Evolutionary conservation across 2,329 filamentous ascomycete species (phyloP), one percentile per base, ranked within the genome.

Genomic region (Exutisphaerella laricina): DNA sequence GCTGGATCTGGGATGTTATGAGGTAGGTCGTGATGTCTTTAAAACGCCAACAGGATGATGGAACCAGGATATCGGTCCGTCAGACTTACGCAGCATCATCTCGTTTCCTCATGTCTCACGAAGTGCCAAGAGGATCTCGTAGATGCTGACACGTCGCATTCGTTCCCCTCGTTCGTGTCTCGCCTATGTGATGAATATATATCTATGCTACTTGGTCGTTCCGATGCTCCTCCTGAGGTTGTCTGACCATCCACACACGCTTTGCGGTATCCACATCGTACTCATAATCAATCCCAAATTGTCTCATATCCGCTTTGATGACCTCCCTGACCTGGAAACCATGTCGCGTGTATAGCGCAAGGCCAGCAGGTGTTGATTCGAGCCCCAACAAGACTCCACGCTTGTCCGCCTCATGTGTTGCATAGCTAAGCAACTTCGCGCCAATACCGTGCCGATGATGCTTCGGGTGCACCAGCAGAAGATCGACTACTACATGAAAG

Each of bases 271-370:
- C 50, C 30, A 48, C 50, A 36, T 56, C 55, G 37, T 58, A 58
- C 18, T 46, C 39, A 40, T 49, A 16, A 9, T 22, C 37, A 43
- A 45, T 51, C 6, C 55, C 54, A 33, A 58, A 56, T 3, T 40
- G 23, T 20, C 41, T 43, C 54, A 57, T 59, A 46, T 57, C 49
- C 6, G 52, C 55, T 30, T 50, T 53, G 32, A 59, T 43, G n/a
- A 45, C 41, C 13, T 44, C 40, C 10, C 38, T 36, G 17, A 48
- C 35, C 14, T 22, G 4, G 10, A 50, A 47, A 3, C 47, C 47
- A 33, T 32, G 22, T 18, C 25, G 40, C 9, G 23, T 29, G 29
- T 50, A 50, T 23, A 45, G 13, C 13, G 43, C 28, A 7, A 45
- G 28, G 2, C 47, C 47, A 13, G 37, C 41, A 2, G 47, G 47